These are phyloP conservation scores for Pleochaeta shiraiana DNA, from an alignment of 2,329 filamentous ascomycete genomes.

Conservation along the genomic window DNA sequence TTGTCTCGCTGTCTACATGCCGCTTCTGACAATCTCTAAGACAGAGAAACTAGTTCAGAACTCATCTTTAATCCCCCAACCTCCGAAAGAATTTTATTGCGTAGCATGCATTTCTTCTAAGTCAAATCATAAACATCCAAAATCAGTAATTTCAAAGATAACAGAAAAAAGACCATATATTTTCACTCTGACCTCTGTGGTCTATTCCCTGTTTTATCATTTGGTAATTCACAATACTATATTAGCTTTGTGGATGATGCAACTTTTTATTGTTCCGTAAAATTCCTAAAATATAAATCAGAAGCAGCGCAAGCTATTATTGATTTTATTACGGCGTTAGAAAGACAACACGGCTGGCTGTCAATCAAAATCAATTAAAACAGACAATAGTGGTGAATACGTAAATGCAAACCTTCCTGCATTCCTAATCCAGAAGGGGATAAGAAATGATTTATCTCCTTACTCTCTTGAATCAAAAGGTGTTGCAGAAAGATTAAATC, in stretches of 20 bases:
- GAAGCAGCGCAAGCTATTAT: not conserved
- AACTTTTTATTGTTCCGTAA: not conserved
- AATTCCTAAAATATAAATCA: not conserved
- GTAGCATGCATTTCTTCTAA: not conserved
- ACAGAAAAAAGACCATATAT: not conserved
- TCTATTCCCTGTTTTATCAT: not conserved
- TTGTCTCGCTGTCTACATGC: too few species aligned
- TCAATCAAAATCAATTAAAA: not conserved
- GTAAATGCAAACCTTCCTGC: not conserved
- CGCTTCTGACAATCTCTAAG: not conserved
- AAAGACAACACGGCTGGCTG: not conserved
- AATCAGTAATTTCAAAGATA: too few species aligned
- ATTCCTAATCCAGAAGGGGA: not conserved
- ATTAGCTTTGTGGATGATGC: conserved; percentile 1
- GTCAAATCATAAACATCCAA: not conserved
- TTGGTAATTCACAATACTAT: not conserved
- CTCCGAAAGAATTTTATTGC: not conserved
- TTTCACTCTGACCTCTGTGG: not conserved
- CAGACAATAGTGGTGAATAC: not conserved
- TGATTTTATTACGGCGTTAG: not conserved
- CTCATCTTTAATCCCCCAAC: not conserved
- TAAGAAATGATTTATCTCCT: not conserved
- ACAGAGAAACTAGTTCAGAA: not conserved
- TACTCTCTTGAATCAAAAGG: not conserved
- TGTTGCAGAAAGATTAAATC: not conserved